Evolutionary conservation across 1,284 basidiomycete species (phyloP).

Genomic region (Irpex lacteus): DNA sequence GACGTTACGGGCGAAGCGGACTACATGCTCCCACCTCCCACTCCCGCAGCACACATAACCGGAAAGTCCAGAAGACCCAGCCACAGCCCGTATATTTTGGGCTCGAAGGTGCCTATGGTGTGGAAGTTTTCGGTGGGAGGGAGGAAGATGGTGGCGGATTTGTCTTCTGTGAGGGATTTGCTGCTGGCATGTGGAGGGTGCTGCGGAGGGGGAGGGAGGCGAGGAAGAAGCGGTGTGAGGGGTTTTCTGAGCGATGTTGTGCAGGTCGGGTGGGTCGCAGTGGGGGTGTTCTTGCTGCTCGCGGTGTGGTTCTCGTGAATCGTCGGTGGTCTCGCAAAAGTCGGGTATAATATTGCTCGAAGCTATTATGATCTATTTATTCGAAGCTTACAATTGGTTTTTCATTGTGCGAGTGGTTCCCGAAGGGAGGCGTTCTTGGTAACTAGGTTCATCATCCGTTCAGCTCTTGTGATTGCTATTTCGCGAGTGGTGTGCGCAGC

Average conservation of each 20-base stretch:
- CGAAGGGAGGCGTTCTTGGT: no score
- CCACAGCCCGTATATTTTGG: neutral
- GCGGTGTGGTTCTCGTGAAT: conserved; percentile 25
- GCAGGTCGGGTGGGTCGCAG: conserved; percentile 36
- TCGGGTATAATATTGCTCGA: neutral
- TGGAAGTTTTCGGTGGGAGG: neutral
- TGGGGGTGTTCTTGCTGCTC: conserved; percentile 25
- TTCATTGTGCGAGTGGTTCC: no score
- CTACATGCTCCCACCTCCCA: conserved; percentile 12
- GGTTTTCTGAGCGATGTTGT: conserved; percentile 32
- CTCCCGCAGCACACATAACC: conserved; percentile 2
- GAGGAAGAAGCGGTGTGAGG: conserved; percentile 24
- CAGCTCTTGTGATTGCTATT: no score
- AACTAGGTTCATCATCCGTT: no score
- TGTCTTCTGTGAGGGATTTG: conserved; percentile 3
- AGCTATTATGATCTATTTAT: no score
- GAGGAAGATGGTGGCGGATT: conserved; percentile 2
- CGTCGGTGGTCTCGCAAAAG: neutral
- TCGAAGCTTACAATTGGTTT: no score
- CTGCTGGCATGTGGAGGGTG: neutral
- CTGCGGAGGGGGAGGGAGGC: neutral
- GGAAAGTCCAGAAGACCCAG: conserved; percentile 6
- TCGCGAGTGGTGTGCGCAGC: neutral
- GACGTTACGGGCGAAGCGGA: conserved; percentile 5
- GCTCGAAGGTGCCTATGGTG: neutral